Conservation (phyloP, 176 grass and related monocot genomes). For the Tuctoria greenei region DNA sequence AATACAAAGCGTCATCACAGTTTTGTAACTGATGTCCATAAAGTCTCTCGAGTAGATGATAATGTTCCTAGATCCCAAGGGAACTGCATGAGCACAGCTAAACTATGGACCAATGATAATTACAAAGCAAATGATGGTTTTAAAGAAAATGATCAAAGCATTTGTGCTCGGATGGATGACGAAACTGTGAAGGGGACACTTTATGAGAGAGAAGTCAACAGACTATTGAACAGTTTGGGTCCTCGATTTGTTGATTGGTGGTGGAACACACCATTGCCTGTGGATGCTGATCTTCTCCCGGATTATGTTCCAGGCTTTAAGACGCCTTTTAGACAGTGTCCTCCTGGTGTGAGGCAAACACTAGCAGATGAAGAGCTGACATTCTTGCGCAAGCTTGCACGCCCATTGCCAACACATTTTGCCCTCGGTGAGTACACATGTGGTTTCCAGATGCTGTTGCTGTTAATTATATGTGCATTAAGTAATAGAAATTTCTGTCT, state of each 20-base stretch:
- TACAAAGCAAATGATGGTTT: neutral
- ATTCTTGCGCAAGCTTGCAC: constrained; percentile 74
- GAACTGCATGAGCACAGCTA: neutral
- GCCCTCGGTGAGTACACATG: constrained; percentile 62
- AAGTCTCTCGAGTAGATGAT: constrained; percentile 24
- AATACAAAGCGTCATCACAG: neutral
- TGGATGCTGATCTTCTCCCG: constrained; percentile 86
- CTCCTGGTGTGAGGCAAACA: constrained; percentile 52
- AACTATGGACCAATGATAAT: neutral
- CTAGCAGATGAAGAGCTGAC: constrained; percentile 73
- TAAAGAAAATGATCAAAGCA: neutral
- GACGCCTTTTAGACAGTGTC: constrained; percentile 68
- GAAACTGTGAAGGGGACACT: constrained; percentile 50
- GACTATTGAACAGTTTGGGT: constrained; percentile 71
- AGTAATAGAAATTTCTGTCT: neutral
- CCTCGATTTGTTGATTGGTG: constrained; percentile 97
- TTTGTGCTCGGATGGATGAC: constrained; percentile 28
- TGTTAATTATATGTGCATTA: constrained; percentile 15
- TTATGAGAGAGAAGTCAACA: constrained; percentile 83
- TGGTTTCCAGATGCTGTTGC: neutral
- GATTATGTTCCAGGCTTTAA: constrained; percentile 56
- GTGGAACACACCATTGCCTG: constrained; percentile 89
- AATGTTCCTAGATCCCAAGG: constrained; percentile 8
- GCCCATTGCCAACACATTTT: constrained; percentile 85
- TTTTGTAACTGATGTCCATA: constrained; percentile 10